phyloP scores from a whole-genome alignment of 805 yeast species.

The Nakazawaea anatomiae region DNA sequence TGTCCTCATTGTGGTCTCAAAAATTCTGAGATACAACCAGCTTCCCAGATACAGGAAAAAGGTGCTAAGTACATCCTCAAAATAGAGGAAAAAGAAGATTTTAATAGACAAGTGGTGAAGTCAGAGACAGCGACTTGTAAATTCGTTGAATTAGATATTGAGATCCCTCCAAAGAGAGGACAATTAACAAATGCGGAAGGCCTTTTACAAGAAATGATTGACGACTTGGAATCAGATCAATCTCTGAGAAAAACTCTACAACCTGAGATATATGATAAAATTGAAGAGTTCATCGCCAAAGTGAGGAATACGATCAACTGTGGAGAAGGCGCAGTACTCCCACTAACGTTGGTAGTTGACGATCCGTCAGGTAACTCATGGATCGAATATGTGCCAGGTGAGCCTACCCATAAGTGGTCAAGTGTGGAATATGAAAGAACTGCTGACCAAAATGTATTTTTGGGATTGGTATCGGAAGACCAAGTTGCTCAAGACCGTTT shows the following conservation, averaged over 20 bases:
- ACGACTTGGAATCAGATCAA: slow-evolving; percentile 77
- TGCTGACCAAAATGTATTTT: slow-evolving; percentile 78
- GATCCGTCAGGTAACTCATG: slow-evolving; percentile 98
- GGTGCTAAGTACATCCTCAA: slow-evolving; percentile 71
- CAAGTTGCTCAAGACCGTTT: slow-evolving; percentile 53
- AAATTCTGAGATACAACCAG: slow-evolving; percentile 94
- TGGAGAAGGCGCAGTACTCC: slow-evolving; percentile 53
- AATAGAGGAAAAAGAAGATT: slow-evolving; percentile 64
- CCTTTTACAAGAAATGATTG: slow-evolving; percentile 72
- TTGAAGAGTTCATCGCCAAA: slow-evolving; percentile 59
- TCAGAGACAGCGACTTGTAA: slow-evolving; percentile 78
- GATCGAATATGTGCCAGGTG: slow-evolving; percentile 86
- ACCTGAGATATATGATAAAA: slow-evolving; percentile 71
- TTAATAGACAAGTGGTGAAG: slow-evolving; percentile 88
- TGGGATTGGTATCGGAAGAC: slow-evolving; percentile 75
- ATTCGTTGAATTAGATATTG: slow-evolving; percentile 82
- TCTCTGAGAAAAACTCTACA: slow-evolving; percentile 67
- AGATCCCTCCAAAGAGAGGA: slow-evolving; percentile 93
- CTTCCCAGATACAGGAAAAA: slow-evolving; percentile 83
- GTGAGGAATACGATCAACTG: slow-evolving; percentile 60
- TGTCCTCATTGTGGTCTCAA: slow-evolving; percentile 93
- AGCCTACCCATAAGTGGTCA: slow-evolving; percentile 86
- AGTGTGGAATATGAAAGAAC: slow-evolving; percentile 76
- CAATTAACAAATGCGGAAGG: slow-evolving; percentile 94
- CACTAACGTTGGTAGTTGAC: slow-evolving; percentile 73